Evolutionary conservation across 345 rosid species (phyloP).

Genomic region (Salix koriyanagi): DNA sequence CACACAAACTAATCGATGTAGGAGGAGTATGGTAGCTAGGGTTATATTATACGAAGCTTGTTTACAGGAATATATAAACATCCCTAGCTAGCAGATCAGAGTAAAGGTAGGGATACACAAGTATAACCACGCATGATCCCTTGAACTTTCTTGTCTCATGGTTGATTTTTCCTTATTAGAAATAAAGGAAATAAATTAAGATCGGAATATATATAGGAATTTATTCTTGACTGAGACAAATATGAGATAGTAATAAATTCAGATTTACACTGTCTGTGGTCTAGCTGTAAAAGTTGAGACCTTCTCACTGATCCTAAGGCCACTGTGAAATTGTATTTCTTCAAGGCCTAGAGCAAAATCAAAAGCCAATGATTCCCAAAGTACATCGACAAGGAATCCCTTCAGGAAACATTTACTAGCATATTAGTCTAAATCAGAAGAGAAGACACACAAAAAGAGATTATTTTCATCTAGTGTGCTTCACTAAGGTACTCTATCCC

Average conservation of each 20-base stretch:
- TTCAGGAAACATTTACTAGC: constrained; percentile 27
- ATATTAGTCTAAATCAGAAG: background rate
- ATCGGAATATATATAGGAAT: background rate
- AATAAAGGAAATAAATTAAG: background rate
- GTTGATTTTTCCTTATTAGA: background rate
- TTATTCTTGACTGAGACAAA: constrained; percentile 10
- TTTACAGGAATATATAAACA: too few relatives aligned
- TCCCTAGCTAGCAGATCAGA: too few relatives aligned
- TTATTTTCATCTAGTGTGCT: constrained; percentile 35
- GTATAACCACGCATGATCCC: too few relatives aligned
- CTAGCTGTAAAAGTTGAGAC: constrained; percentile 13
- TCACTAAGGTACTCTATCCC: constrained; percentile 43
- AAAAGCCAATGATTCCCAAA: constrained; percentile 7
- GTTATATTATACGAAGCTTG: too few relatives aligned
- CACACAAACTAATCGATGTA: too few relatives aligned
- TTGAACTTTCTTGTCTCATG: too few relatives aligned
- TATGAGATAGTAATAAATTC: constrained; percentile 5
- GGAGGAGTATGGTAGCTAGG: too few relatives aligned
- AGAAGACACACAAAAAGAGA: background rate
- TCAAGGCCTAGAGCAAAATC: constrained; percentile 9
- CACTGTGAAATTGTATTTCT: constrained; percentile 2
- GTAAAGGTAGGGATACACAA: too few relatives aligned
- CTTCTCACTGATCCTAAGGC: constrained; percentile 1
- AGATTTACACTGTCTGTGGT: constrained; percentile 21
- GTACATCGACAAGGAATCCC: background rate